phyloP scores from a whole-genome alignment of 306 rosid species.

The Cicer bijugum region DNA sequence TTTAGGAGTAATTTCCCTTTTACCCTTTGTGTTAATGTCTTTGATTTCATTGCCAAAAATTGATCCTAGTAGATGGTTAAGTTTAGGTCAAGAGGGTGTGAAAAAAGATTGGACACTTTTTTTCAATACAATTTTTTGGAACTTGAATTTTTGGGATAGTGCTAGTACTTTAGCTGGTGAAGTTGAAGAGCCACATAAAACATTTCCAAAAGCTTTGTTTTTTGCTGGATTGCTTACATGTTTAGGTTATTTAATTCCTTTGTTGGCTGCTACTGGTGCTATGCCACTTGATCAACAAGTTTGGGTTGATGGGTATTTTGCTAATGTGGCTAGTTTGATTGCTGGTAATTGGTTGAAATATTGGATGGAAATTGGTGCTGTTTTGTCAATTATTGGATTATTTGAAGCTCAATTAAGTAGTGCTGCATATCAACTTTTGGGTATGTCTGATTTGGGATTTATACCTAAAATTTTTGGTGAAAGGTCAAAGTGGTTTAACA shows the following conservation, averaged over 20 bases:
- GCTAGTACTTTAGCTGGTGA: conserved; percentile 73
- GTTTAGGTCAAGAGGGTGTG: conserved; percentile 52
- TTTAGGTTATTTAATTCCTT: conserved; percentile 54
- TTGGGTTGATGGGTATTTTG: conserved; percentile 62
- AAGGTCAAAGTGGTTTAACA: conserved; percentile 66
- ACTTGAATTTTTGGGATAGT: conserved; percentile 74
- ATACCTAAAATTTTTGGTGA: conserved; percentile 59
- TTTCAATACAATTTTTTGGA: conserved; percentile 70
- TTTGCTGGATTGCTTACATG: conserved; percentile 60
- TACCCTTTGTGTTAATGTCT: conserved; percentile 58
- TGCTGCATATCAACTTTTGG: conserved; percentile 73
- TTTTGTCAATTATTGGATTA: conserved; percentile 64
- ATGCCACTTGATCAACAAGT: conserved; percentile 47
- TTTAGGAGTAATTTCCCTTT: conserved; percentile 58
- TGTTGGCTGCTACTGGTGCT: conserved; percentile 59
- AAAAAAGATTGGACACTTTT: conserved; percentile 59
- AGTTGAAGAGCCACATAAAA: conserved; percentile 57
- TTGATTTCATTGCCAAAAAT: conserved; percentile 60
- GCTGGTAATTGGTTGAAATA: conserved; percentile 77
- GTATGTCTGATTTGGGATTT: conserved; percentile 79
- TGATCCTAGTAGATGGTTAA: conserved; percentile 59
- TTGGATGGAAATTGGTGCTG: conserved; percentile 80
- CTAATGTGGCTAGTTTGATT: conserved; percentile 60
- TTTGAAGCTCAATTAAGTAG: conserved; percentile 82
- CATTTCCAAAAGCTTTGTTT: conserved; percentile 64